Conservation (phyloP, 768 basidiomycete genomes). For the Lentinula sp. region DNA sequence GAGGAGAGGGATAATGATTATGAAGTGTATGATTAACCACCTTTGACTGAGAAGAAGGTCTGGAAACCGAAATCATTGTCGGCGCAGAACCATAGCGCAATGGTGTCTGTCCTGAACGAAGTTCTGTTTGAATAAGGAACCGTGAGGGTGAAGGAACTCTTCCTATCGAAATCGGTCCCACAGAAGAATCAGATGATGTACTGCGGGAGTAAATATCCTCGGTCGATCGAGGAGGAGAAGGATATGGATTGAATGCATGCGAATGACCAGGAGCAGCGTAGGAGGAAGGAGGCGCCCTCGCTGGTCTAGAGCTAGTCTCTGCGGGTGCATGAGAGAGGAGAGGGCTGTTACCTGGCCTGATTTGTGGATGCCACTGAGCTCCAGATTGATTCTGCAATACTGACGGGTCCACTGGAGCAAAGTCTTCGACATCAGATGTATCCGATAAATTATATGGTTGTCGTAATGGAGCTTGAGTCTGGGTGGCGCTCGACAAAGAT, state of each 20-base stretch:
- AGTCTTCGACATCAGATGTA: not conserved
- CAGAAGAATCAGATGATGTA: not conserved
- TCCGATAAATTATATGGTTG: not conserved
- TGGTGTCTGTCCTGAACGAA: not conserved
- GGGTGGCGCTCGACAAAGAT: not conserved
- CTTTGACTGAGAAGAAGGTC: not conserved
- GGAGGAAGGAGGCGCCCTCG: not conserved
- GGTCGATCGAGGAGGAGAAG: not conserved
- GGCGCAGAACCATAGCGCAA: not conserved
- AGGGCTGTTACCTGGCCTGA: not conserved
- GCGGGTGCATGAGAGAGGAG: not conserved
- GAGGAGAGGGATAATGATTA: not conserved
- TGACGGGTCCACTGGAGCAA: not conserved
- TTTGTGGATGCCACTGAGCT: not conserved
- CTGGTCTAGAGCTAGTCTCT: not conserved
- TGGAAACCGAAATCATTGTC: not conserved
- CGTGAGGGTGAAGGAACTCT: not conserved
- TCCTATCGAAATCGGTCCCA: not conserved
- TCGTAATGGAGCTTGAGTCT: not conserved
- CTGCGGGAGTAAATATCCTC: not conserved
- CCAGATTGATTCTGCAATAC: not conserved
- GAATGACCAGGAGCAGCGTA: not conserved
- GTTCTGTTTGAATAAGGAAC: not conserved
- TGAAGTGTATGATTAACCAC: not conserved
- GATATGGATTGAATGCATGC: not conserved